Base-by-base conservation (phyloP, 208 protist genomes). In the Wallacemonas collosoma region DNA sequence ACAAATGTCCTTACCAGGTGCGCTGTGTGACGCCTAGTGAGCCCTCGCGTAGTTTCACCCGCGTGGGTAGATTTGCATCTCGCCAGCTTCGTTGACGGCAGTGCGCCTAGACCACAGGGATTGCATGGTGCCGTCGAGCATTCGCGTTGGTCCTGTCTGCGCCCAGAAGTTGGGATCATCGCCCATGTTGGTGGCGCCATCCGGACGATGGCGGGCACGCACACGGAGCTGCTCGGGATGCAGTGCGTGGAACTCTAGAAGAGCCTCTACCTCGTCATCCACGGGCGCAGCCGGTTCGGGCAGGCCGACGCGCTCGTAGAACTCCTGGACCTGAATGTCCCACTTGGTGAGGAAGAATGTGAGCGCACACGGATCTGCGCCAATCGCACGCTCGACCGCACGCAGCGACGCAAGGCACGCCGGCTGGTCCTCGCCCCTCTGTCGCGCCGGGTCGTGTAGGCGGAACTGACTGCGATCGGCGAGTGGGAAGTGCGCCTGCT, bases 251-350 rank as follows among this genome's bases (percentile, higher is more conserved):
- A 87, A 97, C 55, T 86, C 84, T 14, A 97, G 86, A 54, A 97
- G 71, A 9, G 83, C 81, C 75, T 93, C 86, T 11, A 94, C 76
- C 68, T 92, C 85, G 54, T 90, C 86, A 67, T 95, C 91, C 4
- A 90, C 64, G 14, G 89, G 89, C 35, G 81, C 78, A 3, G 90
- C 89, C 2, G 93, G 93, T 72, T 97, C 91, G 1, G 83, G 80
- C 41, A 93, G 61, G 3, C 80, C 86, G n/a, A 82, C 51, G 39
- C 69, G 72, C 65, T 93, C 88, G 74, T 97, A 97, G 73, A 85
- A 97, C 79, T 97, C 91, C 78, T 97, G 93, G 44, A 97, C 93
- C 54, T 96, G 91, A 67, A 97, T 97, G 66, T 97, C 93, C 91
- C 93, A 97, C 77, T 87, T 93, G 9, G 93, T 97, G 15, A 90